These are phyloP conservation scores for Talaromyces sp. DNA, from an alignment of 2,329 filamentous ascomycete genomes.

Conservation along the genomic window DNA sequence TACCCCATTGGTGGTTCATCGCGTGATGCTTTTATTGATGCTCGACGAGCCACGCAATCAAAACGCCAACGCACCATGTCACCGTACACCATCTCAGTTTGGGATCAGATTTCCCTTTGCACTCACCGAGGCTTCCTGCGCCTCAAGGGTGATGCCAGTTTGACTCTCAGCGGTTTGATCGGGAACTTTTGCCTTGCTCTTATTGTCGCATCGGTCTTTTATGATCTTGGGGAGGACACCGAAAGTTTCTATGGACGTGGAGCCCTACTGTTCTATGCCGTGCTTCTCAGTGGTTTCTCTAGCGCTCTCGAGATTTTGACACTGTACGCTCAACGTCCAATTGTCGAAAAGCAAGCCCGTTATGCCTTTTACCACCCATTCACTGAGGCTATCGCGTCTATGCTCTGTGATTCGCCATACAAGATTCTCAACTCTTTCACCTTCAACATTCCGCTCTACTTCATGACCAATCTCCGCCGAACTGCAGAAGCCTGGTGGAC, in stretches of 20 bases:
- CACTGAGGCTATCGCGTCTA: constrained; percentile 81
- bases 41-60: constrained; percentile 45
- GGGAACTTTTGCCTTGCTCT: constrained; percentile 75
- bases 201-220: constrained; percentile 79
- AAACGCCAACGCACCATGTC: constrained; percentile 61
- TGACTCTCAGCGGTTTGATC: constrained; percentile 64
- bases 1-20: constrained; percentile 46
- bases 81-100: constrained; percentile 77
- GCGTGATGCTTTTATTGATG: constrained; percentile 42
- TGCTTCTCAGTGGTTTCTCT: constrained; percentile 81
- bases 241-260: constrained; percentile 75
- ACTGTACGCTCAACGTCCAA: constrained; percentile 82
- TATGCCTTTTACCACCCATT: constrained; percentile 90
- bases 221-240: constrained; percentile 65
- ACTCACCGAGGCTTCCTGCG: constrained; percentile 77
- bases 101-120: constrained; percentile 74
- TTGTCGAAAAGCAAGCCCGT: constrained; percentile 83
- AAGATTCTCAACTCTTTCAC: constrained; percentile 71
- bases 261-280: constrained; percentile 81
- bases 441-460: constrained; percentile 82
- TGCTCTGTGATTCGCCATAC: constrained; percentile 82
- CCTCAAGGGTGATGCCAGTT: constrained; percentile 70
- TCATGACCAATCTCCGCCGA: constrained; percentile 78
- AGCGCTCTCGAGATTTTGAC: constrained; percentile 81
- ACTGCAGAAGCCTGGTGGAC: constrained; percentile 79